A percentile compares a stretch with the other conserved stretches of the same genome.
Evolutionary conservation across 768 basidiomycete species (phyloP).

Genomic region (Amanita subjunquillea): DNA sequence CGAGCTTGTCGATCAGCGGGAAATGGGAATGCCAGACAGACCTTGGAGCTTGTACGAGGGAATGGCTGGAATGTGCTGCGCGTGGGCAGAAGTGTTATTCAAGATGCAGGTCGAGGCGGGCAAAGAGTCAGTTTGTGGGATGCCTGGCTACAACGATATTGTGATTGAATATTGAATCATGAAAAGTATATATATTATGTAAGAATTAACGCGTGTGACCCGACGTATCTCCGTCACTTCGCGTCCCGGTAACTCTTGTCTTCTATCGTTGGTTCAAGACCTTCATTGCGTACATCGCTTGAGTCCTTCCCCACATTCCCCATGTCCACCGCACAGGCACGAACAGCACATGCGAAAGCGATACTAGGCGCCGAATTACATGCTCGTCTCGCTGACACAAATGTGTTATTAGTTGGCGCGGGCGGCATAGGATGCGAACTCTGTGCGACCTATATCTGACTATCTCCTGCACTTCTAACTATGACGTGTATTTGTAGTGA

Average conservation of each 20-base stretch:
- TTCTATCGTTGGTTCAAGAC: neutral
- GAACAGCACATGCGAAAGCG: constrained; percentile 57
- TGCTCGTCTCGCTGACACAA: constrained; percentile 46
- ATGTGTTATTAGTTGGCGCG: constrained; percentile 85
- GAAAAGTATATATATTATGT: neutral
- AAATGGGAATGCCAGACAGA: constrained; percentile 38
- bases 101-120: constrained; percentile 15
- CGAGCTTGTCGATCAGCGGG: constrained; percentile 20
- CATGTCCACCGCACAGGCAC: constrained; percentile 39
- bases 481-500: constrained; percentile 43
- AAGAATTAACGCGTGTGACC: neutral
- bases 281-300: neutral
- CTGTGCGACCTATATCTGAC: constrained; percentile 28
- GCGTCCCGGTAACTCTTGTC: neutral
- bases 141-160: constrained; percentile 33
- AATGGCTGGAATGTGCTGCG: constrained; percentile 47
- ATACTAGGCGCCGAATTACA: constrained; percentile 74
- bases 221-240: constrained; percentile 2
- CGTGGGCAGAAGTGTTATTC: constrained; percentile 36
- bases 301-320: no score
- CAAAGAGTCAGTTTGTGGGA: constrained; percentile 15
- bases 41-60: constrained; percentile 52
- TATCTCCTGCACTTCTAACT: neutral
- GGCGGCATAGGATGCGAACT: constrained; percentile 98
- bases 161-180: neutral